These are phyloP conservation scores for Ganoderma sinense DNA, from an alignment of 1,284 basidiomycete genomes.

Conservation along the genomic window DNA sequence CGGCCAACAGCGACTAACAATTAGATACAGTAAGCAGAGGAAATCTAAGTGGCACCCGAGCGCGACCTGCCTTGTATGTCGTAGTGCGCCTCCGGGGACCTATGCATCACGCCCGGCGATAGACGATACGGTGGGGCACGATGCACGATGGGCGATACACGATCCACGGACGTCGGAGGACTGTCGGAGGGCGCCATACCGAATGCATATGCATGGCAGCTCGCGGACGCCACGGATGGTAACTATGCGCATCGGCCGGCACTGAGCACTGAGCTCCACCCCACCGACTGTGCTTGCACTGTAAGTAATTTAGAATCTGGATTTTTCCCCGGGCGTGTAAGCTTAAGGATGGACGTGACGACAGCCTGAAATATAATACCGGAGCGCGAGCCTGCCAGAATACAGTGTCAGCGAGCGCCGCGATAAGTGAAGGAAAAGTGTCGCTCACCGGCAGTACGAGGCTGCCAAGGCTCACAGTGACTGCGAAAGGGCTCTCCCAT, in stretches of 20 bases:
- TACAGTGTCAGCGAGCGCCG: not conserved
- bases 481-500: constrained; percentile 1
- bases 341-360: not conserved
- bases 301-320: not conserved
- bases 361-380: not conserved
- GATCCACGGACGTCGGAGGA: not conserved
- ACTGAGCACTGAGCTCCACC: not conserved
- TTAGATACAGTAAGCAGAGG: not conserved
- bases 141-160: not conserved
- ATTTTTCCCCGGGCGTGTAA: not conserved
- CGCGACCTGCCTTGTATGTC: constrained; percentile 6
- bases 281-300: not conserved
- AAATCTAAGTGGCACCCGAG: not conserved
- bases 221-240: constrained; percentile 2
- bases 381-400: not conserved
- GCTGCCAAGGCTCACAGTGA: not conserved
- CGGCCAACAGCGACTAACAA: not conserved
- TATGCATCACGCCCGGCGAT: not conserved
- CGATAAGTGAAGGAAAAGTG: not conserved
- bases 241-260: not conserved
- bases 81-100: constrained; percentile 10
- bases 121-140: not conserved
- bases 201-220: not conserved
- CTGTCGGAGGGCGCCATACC: not conserved
- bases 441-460: not conserved